Conservation (phyloP, 2,329 filamentous ascomycete species). For the Aspergillus flavus region DNA sequence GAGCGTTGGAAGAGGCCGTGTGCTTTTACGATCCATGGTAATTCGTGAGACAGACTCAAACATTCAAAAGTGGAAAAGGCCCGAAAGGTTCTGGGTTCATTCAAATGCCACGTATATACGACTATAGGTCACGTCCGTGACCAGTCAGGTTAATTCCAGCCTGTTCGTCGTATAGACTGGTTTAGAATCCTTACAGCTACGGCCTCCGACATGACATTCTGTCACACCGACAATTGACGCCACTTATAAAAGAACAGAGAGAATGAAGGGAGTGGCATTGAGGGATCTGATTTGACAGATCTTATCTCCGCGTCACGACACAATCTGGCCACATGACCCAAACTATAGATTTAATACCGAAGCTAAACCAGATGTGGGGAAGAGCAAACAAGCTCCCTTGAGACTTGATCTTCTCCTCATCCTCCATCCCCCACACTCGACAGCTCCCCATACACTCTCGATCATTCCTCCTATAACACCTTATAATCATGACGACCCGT, state of each 20-base stretch:
- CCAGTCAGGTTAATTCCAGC: not conserved
- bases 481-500: slow-evolving; percentile 46
- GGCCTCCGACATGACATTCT: not conserved
- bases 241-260: not conserved
- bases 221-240: not conserved
- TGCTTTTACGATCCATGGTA: no score
- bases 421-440: not conserved
- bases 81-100: not conserved
- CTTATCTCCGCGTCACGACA: not conserved
- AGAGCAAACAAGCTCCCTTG: not conserved
- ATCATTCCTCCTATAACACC: not conserved
- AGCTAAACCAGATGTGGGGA: slow-evolving; percentile 1
- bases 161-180: not conserved
- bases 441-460: not conserved
- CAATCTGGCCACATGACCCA: not conserved
- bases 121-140: not conserved
- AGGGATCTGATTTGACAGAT: not conserved
- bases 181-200: not conserved
- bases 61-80: no score
- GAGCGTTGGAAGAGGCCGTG: not conserved
- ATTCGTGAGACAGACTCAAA: no score
- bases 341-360: not conserved
- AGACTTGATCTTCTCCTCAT: not conserved
- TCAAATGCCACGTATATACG: not conserved
- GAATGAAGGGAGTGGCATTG: slow-evolving; percentile 2